Evolutionary conservation across 768 basidiomycete species (phyloP).

Genomic region (Tricholoma hemisulphureum): DNA sequence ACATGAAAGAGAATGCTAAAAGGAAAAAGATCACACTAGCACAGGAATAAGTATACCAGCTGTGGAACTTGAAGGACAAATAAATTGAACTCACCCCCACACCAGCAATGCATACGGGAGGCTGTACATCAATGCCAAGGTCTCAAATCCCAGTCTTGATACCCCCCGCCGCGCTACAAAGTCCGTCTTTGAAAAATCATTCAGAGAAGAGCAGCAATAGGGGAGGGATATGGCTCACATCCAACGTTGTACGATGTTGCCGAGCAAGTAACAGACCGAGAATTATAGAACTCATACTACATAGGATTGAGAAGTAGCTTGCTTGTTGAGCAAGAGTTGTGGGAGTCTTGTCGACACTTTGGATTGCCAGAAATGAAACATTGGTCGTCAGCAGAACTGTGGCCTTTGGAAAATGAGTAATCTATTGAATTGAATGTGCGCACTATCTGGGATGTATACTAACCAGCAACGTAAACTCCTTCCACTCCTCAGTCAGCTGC

Average conservation of each 20-base stretch:
- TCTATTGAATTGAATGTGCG: no score
- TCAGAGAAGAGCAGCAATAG: not conserved
- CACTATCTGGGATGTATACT: not conserved
- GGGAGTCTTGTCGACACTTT: not conserved
- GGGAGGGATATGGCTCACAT: not conserved
- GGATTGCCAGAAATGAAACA: conserved; percentile 2
- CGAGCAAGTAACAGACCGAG: not conserved
- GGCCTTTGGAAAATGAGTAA: not conserved
- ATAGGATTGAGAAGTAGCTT: conserved; percentile 2
- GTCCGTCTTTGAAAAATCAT: not conserved
- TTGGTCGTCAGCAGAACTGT: conserved; percentile 1
- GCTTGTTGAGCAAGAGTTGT: not conserved
- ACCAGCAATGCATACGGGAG: conserved; percentile 1
- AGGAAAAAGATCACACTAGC: not conserved
- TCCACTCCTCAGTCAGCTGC: conserved; percentile 2
- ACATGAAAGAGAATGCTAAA: conserved; percentile 3
- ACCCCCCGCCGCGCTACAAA: conserved; percentile 4
- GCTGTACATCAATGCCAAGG: conserved; percentile 4
- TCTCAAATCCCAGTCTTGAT: conserved; percentile 1
- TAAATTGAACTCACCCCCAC: conserved; percentile 1
- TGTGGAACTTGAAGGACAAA: not conserved
- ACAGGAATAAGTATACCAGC: not conserved
- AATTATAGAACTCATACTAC: not conserved
- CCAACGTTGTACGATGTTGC: not conserved
- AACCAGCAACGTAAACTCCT: not conserved